A percentile compares a stretch with the other conserved stretches of the same genome.
phyloP scores from a whole-genome alignment of 2,329 filamentous ascomycete species.

The Penicillium hesseltinei region DNA sequence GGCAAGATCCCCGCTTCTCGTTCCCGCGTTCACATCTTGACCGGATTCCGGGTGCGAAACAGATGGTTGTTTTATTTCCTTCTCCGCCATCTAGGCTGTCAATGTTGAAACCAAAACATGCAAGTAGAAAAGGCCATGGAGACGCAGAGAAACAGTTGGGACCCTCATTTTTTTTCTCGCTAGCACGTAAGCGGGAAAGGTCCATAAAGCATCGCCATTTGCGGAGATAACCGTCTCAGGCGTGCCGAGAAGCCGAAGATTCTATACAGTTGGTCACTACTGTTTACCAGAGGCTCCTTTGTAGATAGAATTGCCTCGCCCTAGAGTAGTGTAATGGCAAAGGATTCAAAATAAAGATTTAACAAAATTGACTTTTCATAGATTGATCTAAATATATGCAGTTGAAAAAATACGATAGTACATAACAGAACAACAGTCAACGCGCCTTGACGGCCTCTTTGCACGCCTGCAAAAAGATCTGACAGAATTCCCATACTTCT shows the following conservation, averaged over 20 bases:
- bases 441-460: slow-evolving; percentile 33
- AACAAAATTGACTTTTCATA: background rate
- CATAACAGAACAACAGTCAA: background rate
- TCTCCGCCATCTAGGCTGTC: slow-evolving; percentile 1
- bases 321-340: background rate
- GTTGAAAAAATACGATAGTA: background rate
- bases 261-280: background rate
- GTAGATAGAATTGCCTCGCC: background rate
- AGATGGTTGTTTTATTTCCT: slow-evolving; percentile 1
- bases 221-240: slow-evolving; percentile 7
- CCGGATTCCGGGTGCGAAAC: slow-evolving; percentile 6
- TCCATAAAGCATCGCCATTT: slow-evolving; percentile 6
- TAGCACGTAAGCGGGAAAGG: slow-evolving; percentile 3
- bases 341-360: background rate
- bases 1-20: slow-evolving; percentile 3
- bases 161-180: background rate
- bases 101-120: background rate
- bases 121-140: background rate
- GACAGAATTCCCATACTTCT: slow-evolving; percentile 65
- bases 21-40: slow-evolving; percentile 9
- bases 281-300: background rate
- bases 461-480: slow-evolving; percentile 53
- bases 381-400: background rate
- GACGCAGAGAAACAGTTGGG: background rate
- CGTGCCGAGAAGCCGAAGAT: slow-evolving; percentile 24